Evolutionary conservation across 805 yeast species (phyloP).

Genomic region (Wickerhamiella bombiphila): DNA sequence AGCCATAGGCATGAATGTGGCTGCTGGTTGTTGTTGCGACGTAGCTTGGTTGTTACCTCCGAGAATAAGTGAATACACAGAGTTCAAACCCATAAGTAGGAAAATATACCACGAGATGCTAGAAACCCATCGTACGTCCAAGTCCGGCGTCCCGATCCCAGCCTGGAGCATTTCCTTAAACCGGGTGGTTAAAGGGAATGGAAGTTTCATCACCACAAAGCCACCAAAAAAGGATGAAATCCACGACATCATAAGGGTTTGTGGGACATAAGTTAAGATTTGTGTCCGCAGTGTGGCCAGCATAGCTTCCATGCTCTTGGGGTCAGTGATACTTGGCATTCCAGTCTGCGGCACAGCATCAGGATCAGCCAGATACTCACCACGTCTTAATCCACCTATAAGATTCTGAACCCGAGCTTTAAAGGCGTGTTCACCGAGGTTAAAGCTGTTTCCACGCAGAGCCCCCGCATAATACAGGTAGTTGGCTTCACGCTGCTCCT

Average conservation of each 20-base stretch:
- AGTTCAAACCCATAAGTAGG: conserved; percentile 66
- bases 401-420: conserved; percentile 35
- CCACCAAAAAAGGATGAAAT: conserved; percentile 88
- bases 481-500: conserved; percentile 39
- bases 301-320: conserved; percentile 56
- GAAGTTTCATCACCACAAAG: conserved; percentile 71
- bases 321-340: conserved; percentile 36
- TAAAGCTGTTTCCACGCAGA: conserved; percentile 40
- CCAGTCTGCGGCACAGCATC: conserved; percentile 35
- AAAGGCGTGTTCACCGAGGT: conserved; percentile 41
- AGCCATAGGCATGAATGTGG: conserved; percentile 10
- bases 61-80: conserved; percentile 59
- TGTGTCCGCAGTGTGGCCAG: conserved; percentile 68
- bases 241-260: conserved; percentile 92
- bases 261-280: conserved; percentile 74
- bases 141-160: conserved; percentile 69
- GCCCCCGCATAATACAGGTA: conserved; percentile 43
- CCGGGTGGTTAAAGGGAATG: conserved; percentile 79
- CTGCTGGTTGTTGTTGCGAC: conserved; percentile 18
- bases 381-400: conserved; percentile 34
- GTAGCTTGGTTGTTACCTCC: conserved; percentile 26
- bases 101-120: conserved; percentile 94
- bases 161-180: conserved; percentile 87
- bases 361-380: conserved; percentile 41
- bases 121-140: conserved; percentile 85